Conservation (phyloP, 129 eudicot species). For the Centella asiatica region DNA sequence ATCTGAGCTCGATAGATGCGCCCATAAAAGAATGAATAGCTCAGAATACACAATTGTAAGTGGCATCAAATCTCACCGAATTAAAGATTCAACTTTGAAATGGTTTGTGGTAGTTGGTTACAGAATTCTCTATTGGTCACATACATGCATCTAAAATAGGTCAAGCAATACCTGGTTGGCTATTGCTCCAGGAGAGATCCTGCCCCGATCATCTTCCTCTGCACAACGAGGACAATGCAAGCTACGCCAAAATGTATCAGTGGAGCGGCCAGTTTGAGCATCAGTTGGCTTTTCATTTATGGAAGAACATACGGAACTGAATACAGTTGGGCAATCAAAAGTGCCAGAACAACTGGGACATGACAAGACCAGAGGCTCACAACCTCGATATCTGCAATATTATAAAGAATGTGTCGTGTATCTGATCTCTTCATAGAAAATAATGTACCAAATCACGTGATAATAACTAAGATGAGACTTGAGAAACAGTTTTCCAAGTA, state of each 20-base stretch:
- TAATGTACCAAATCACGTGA: not conserved
- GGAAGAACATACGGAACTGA: constrained; percentile 53
- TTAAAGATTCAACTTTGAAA: not conserved
- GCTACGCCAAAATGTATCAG: constrained; percentile 52
- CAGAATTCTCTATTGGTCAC: not conserved
- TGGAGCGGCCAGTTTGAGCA: constrained; percentile 28
- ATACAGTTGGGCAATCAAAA: constrained; percentile 65
- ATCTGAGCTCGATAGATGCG: not conserved
- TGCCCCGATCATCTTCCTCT: constrained; percentile 50
- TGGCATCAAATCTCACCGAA: not conserved
- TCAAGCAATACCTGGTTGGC: constrained; percentile 71
- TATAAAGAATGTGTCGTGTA: not conserved
- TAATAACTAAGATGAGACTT: not conserved
- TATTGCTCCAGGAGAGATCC: constrained; percentile 52
- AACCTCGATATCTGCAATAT: constrained; percentile 65
- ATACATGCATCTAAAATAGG: not conserved
- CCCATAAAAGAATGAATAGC: not conserved
- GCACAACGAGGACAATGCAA: constrained; percentile 77
- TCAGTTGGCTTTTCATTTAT: constrained; percentile 36
- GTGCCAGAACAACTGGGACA: constrained; percentile 87
- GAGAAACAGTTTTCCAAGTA: not conserved
- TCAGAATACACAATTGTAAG: not conserved
- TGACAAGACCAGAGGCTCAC: constrained; percentile 67
- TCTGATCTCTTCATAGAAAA: not conserved
- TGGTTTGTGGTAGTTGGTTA: not conserved